Conservation (phyloP, 2,329 filamentous ascomycete species). For the Phyllosticta capitalensis region DNA sequence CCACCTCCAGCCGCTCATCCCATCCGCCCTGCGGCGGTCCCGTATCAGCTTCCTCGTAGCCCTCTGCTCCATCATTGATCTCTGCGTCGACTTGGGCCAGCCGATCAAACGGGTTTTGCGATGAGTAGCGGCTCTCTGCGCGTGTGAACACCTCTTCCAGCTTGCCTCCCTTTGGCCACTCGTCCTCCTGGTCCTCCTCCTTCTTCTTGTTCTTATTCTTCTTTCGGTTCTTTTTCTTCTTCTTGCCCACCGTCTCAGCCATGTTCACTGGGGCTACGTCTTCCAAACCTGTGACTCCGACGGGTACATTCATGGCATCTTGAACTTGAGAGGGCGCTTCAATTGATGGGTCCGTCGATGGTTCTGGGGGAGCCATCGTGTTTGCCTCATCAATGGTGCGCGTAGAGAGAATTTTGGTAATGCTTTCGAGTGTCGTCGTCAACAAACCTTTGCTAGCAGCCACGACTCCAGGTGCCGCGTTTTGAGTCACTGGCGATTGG, state of each 20-base stretch:
- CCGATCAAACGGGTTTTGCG: not conserved
- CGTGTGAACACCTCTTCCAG: too few species aligned
- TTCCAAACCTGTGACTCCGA: not conserved
- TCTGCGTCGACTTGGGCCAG: not conserved
- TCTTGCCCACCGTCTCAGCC: not conserved
- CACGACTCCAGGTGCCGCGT: not conserved
- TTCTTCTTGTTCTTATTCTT: constrained; percentile 10
- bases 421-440: not conserved
- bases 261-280: not conserved
- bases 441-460: not conserved
- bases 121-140: not conserved
- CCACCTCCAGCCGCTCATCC: constrained; percentile 8
- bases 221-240: constrained; percentile 15
- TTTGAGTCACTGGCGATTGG: not conserved
- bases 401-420: not conserved
- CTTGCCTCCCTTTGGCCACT: not conserved
- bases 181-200: not conserved
- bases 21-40: not conserved
- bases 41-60: not conserved
- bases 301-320: not conserved
- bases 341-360: not conserved
- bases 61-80: not conserved
- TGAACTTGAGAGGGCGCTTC: not conserved
- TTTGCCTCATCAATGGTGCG: not conserved
- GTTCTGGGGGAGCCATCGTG: not conserved